Percentiles rank a stretch among this genome's conserved stretches.
Evolutionary conservation across 2,329 filamentous ascomycete genomes (phyloP).

Genomic region (Claviceps lovelessii): DNA sequence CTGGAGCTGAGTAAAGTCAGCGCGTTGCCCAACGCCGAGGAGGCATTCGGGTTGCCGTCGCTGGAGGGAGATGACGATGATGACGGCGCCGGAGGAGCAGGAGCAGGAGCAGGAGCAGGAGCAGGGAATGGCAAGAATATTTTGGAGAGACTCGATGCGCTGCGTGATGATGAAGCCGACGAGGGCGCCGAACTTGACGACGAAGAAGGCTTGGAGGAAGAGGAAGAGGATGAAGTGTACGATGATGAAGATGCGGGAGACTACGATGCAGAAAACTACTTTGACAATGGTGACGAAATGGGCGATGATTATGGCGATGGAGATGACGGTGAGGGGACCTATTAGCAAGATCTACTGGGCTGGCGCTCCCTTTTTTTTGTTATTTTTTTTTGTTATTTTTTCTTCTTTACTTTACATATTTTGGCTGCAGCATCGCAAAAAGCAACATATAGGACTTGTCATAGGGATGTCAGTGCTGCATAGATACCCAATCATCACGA

Average conservation of each 20-base stretch:
- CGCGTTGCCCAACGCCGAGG: slow-evolving; percentile 34
- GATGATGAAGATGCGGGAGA: slow-evolving; percentile 47
- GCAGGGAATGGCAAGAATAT: slow-evolving; percentile 20
- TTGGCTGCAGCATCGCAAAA: not conserved
- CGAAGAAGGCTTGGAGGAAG: slow-evolving; percentile 32
- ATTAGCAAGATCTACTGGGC: slow-evolving; percentile 11
- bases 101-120: slow-evolving; percentile 10
- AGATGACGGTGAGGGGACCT: slow-evolving; percentile 33
- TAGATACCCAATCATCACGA: not conserved
- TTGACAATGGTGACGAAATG: slow-evolving; percentile 43
- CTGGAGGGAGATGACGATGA: slow-evolving; percentile 16
- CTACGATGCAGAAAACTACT: slow-evolving; percentile 47
- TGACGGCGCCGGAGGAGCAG: slow-evolving; percentile 13
- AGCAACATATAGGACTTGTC: not conserved
- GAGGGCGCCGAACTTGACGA: slow-evolving; percentile 35
- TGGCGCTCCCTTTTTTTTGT: not conserved
- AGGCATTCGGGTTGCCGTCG: slow-evolving; percentile 29
- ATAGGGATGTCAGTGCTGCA: not conserved
- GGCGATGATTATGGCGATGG: slow-evolving; percentile 37
- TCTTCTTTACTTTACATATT: not conserved
- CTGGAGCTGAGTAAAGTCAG: slow-evolving; percentile 33
- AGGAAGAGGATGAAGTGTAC: slow-evolving; percentile 34
- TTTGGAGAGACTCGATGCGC: slow-evolving; percentile 29
- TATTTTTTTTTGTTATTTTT: not conserved
- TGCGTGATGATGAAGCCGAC: slow-evolving; percentile 36